Base-by-base conservation (phyloP, 495 filamentous ascomycete genomes). In the Podospora comata region DNA sequence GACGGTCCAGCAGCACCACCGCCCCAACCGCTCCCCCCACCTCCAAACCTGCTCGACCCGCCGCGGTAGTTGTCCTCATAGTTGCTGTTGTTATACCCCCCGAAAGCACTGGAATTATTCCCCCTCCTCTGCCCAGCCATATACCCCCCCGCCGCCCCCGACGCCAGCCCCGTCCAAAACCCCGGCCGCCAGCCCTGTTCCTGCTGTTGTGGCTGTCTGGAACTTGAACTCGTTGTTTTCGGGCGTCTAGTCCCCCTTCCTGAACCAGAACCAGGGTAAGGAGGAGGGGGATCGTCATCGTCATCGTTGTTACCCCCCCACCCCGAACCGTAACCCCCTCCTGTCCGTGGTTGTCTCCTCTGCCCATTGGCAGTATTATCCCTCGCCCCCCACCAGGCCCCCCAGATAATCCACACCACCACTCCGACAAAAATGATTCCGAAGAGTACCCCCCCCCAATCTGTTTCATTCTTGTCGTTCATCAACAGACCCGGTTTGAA, bases 141-240 rank as follows among this genome's bases (percentile, higher is more conserved):
- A 75, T 93, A 94, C 5, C 78, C 85, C 0, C 88, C 91, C 9
- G 90, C 90, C 1, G 87, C 89, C 54, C 92, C 92, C 54, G 86
- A 85, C 7, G 88, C 78, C 3, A 91, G 82, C 0, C 94, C 94
- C 19, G 85, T 83, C 95, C 93, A 97, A 74, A 97, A 97, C 0
- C 95, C 94, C 3, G 94, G 93, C 60, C 86, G 84, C 89, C 92
- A 97, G 0, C 85, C 84, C 71, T 86, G 78, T 55, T 71, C 67
- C 13, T 76, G 44, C 19, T 27, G 58, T 34, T 66, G 54, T 9
- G 27, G 27, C 32, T 63, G 27, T 39, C 30, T 28, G 5, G 28
- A 23, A 23, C 23, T 34, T 2, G 28, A 30, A 44, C 18, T 30
- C 16, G 58, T 4, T 61, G n/a, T 28, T 5, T 32, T 6, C 18